Conservation (phyloP, 148 eudicot genomes). For the Oxyria digyna region DNA sequence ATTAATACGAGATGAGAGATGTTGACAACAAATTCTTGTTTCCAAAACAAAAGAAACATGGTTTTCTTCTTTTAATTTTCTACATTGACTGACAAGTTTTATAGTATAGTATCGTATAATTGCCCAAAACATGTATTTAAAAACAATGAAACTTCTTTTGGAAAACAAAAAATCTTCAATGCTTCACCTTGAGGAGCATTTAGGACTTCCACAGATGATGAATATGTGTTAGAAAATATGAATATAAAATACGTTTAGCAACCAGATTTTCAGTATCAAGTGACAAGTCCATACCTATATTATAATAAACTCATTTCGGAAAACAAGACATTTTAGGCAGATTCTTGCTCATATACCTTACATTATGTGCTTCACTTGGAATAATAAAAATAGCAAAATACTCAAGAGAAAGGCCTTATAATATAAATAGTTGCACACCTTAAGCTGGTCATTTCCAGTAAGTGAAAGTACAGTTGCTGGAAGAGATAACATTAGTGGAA, state of each 20-base stretch:
- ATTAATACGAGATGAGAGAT: not conserved
- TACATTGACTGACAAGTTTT: not conserved
- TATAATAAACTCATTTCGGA: not conserved
- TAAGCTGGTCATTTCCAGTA: slow-evolving; percentile 57
- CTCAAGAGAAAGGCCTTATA: not conserved
- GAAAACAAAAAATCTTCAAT: not conserved
- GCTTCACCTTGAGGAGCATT: not conserved
- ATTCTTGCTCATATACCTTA: not conserved
- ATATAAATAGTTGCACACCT: slow-evolving; percentile 30
- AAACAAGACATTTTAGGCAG: not conserved
- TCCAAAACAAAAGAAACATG: not conserved
- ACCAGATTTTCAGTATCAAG: not conserved
- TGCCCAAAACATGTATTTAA: not conserved
- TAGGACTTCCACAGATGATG: not conserved
- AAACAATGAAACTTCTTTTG: not conserved
- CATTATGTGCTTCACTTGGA: not conserved
- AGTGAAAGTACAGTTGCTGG: slow-evolving; percentile 69
- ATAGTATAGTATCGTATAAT: not conserved
- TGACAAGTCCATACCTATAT: not conserved
- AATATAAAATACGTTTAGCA: not conserved
- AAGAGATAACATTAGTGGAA: slow-evolving; percentile 71
- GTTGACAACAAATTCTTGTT: not conserved
- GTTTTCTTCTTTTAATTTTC: not conserved
- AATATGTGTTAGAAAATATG: not conserved
- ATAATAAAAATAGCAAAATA: not conserved